These are phyloP conservation scores for Saccharomycopsis guyanensis DNA, from an alignment of 805 yeast genomes.

Conservation along the genomic window DNA sequence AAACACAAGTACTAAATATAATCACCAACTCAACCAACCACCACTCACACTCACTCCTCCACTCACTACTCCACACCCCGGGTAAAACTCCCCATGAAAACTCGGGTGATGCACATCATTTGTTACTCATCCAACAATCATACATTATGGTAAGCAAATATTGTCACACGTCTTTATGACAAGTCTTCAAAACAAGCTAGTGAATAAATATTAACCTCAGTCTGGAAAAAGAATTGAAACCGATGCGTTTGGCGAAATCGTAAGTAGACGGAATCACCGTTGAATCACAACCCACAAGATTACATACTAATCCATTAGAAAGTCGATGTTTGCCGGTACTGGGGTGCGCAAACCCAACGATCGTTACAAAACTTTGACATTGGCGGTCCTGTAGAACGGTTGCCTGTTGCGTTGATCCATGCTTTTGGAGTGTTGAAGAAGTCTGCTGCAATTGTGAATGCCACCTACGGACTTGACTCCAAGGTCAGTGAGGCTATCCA, in stretches of 20 bases:
- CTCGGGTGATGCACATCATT: no score
- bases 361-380: constrained; percentile 90
- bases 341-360: constrained; percentile 98
- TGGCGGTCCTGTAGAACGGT: constrained; percentile 82
- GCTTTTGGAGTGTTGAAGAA: constrained; percentile 93
- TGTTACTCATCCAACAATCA: no score
- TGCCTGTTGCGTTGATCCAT: constrained; percentile 84
- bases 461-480: constrained; percentile 78
- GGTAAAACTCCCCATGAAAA: no score
- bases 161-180: no score
- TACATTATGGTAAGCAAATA: no score
- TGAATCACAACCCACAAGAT: background rate
- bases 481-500: constrained; percentile 75
- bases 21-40: no score
- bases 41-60: no score
- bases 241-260: constrained; percentile 92
- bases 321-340: constrained; percentile 78
- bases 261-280: background rate
- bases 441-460: constrained; percentile 89
- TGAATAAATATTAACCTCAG: background rate
- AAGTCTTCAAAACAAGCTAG: no score
- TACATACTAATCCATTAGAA: constrained; percentile 30
- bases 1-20: no score
- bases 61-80: no score
- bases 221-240: constrained; percentile 54